phyloP scores from a whole-genome alignment of 2,329 filamentous ascomycete genomes.

The Pestalotiopsis sp. region DNA sequence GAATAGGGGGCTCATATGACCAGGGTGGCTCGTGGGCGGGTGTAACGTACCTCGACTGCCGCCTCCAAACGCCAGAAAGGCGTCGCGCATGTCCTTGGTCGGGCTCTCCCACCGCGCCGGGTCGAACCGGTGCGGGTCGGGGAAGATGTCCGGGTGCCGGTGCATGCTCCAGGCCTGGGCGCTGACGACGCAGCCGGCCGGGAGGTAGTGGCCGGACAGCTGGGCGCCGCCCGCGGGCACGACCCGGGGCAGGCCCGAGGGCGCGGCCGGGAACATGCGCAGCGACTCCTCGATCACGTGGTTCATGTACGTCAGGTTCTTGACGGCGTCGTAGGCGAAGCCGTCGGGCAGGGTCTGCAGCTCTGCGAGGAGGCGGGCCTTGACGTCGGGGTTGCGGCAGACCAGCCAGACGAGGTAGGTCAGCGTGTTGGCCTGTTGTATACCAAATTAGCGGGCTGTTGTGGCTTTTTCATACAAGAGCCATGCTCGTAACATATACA shows the following conservation, averaged over 20 bases:
- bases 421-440: constrained; percentile 41
- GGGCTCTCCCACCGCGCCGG: constrained; percentile 41
- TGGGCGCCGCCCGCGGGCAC: constrained; percentile 42
- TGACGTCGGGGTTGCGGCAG: constrained; percentile 32
- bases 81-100: constrained; percentile 44
- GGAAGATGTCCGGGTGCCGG: constrained; percentile 42
- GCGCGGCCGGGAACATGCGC: constrained; percentile 44
- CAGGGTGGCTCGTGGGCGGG: too few species aligned
- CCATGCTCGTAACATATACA: not conserved
- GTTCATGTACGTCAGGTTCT: constrained; percentile 42
- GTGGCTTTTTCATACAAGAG: not conserved
- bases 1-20: not conserved
- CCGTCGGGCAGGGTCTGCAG: constrained; percentile 34
- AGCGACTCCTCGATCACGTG: constrained; percentile 48
- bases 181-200: constrained; percentile 40
- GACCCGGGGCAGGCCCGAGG: constrained; percentile 40
- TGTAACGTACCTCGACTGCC: constrained; percentile 27
- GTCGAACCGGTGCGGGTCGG: constrained; percentile 38
- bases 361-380: constrained; percentile 36
- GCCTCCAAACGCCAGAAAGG: constrained; percentile 55
- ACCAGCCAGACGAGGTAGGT: constrained; percentile 50
- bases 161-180: constrained; percentile 53
- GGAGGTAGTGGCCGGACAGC: constrained; percentile 42
- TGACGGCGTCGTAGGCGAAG: constrained; percentile 36
- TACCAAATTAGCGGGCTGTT: too few species aligned